phyloP scores from a whole-genome alignment of 2,329 filamentous ascomycete genomes.

The Tolypocladium guangdongense region DNA sequence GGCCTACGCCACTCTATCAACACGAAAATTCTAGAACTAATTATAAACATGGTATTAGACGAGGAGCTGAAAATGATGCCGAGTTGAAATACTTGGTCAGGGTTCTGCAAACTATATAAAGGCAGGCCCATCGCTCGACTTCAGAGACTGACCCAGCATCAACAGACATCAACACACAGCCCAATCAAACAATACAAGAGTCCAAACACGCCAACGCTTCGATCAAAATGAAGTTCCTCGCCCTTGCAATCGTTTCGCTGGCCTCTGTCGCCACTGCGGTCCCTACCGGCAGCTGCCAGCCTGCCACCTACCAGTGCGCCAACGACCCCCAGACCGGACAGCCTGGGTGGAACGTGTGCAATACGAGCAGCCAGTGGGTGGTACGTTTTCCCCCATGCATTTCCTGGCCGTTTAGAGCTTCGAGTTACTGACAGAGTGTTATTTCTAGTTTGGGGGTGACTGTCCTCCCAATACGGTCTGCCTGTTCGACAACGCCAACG shows the following conservation, averaged over 20 bases:
- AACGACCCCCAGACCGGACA: background rate
- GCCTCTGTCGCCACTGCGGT: background rate
- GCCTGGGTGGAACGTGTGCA: background rate
- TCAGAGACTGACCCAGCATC: background rate
- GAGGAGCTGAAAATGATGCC: background rate
- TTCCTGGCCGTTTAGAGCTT: background rate
- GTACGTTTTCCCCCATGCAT: background rate
- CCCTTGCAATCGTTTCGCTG: background rate
- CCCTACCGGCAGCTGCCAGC: background rate
- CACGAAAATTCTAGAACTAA: background rate
- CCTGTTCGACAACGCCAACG: background rate
- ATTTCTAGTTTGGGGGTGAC: background rate
- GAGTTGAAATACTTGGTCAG: background rate
- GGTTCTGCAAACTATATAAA: background rate
- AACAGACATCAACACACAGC: background rate
- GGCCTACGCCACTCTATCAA: background rate
- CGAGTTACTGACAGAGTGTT: background rate
- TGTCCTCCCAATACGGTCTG: background rate
- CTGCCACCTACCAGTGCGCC: background rate
- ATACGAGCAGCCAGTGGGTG: background rate
- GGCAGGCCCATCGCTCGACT: background rate
- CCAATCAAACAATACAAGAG: too few species aligned
- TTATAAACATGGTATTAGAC: background rate
- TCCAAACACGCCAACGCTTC: background rate
- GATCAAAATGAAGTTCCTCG: background rate